Evolutionary conservation across 2,329 filamentous ascomycete genomes (phyloP).

Genomic region (Talaromyces marneffei): DNA sequence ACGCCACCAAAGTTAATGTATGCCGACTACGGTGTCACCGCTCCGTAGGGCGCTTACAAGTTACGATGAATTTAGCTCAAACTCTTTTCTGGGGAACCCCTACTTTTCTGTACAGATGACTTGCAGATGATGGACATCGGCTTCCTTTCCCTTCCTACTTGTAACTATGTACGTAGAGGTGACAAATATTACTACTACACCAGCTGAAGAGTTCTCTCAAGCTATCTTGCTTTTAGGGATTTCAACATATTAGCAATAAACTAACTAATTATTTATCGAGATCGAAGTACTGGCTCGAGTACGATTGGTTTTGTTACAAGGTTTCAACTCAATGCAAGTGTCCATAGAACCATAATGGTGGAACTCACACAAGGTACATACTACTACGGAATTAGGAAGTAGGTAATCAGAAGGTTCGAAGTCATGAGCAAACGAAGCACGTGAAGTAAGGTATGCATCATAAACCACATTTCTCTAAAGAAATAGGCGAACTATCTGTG

Average conservation of each 20-base stretch:
- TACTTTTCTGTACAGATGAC: neutral
- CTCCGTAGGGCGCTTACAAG: neutral
- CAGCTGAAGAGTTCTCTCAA: neutral
- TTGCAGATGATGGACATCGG: neutral
- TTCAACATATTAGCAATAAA: neutral
- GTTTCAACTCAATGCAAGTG: neutral
- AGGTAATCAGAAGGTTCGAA: neutral
- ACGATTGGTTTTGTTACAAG: neutral
- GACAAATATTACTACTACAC: too few relatives aligned
- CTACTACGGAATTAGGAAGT: neutral
- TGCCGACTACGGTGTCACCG: neutral
- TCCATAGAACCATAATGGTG: neutral
- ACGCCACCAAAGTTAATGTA: neutral
- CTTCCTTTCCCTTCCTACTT: neutral
- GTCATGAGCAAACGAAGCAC: neutral
- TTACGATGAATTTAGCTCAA: neutral
- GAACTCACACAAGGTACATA: neutral
- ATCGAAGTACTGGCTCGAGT: too few relatives aligned
- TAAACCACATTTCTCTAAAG: neutral
- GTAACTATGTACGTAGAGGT: neutral
- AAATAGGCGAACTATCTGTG: neutral
- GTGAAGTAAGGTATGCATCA: neutral
- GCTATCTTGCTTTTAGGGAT: neutral
- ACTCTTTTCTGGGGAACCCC: neutral
- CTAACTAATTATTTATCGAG: neutral